Evolutionary conservation across 768 basidiomycete genomes (phyloP).

Genomic region (Amanita exitialis): DNA sequence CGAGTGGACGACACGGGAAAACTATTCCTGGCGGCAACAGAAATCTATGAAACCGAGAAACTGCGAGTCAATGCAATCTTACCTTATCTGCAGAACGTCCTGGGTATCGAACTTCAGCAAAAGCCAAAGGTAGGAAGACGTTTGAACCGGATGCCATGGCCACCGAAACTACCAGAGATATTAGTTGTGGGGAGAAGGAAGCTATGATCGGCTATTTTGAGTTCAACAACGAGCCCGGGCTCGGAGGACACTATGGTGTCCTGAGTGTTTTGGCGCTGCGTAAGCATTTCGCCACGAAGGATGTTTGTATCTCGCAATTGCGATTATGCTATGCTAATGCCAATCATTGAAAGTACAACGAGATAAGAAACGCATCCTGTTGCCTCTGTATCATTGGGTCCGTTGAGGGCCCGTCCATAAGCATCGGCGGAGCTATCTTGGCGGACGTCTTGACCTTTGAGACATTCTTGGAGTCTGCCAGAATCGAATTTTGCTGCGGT

Average conservation of each 20-base stretch:
- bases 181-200: not conserved
- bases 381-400: not conserved
- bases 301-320: too few relatives aligned
- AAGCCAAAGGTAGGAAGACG: too few relatives aligned
- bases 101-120: too few relatives aligned
- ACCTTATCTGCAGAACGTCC: too few relatives aligned
- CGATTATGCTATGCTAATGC: too few relatives aligned
- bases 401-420: not conserved
- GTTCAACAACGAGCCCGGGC: not conserved
- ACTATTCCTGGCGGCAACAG: too few relatives aligned
- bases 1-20: too few relatives aligned
- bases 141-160: too few relatives aligned
- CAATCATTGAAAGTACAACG: not conserved
- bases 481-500: not conserved
- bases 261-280: not conserved
- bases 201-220: not conserved
- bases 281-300: too few relatives aligned
- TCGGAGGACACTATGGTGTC: not conserved
- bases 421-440: too few relatives aligned
- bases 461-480: not conserved
- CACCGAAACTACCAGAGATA: not conserved
- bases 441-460: not conserved
- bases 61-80: too few relatives aligned
- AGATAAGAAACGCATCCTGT: not conserved
- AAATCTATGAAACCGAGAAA: too few relatives aligned